Base-by-base conservation (phyloP, 805 yeast species). In the Ogataea minuta region DNA sequence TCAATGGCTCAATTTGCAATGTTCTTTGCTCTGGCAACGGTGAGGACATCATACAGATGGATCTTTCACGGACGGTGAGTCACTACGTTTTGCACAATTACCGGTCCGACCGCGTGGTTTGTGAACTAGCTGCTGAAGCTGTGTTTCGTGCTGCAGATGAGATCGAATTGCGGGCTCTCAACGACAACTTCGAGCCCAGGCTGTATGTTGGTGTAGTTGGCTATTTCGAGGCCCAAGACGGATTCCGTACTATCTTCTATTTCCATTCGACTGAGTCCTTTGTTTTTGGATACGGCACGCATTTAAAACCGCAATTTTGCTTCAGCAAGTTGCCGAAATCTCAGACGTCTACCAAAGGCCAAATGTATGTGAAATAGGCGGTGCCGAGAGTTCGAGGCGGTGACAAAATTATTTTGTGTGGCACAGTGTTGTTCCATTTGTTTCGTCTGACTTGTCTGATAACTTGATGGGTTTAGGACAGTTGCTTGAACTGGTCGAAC, bases 11-110 rank as follows among this genome's bases (percentile, higher is more conserved):
- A 67, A 31, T 52, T 54, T 38, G 46, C 8, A 43, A 34, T 26
- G 44, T 50, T 5, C 50, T 62, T 55, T 72, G 80, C 53, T 70
- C 77, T 26, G 82, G 82, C 3, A 74, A 72, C 49, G 82, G 82
- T 2, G 82, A 76, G 46, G 77, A 74, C 40, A 75, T 76, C 24
- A 60, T 74, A 4, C 55, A 57, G 35, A 60, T 67, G 64, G 68
- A 65, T 35, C 50, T 76, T 14, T 71, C 76, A 3, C 48, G 66
- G 24, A 41, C 39, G 9, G 51, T 59, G n/a, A 56, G 65, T 30
- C 25, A 33, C 2, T 44, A 44, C 28, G 10, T 54, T 5, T 27
- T 39, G 3, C n/a, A 17, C 9, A 28, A 44, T 10, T 39, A 36
- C 29, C 30, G 33, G 8, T 15, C 28, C 1, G 41, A 43, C 11